phyloP scores from a whole-genome alignment of 495 filamentous ascomycete genomes.

The Penicillium canescens region DNA sequence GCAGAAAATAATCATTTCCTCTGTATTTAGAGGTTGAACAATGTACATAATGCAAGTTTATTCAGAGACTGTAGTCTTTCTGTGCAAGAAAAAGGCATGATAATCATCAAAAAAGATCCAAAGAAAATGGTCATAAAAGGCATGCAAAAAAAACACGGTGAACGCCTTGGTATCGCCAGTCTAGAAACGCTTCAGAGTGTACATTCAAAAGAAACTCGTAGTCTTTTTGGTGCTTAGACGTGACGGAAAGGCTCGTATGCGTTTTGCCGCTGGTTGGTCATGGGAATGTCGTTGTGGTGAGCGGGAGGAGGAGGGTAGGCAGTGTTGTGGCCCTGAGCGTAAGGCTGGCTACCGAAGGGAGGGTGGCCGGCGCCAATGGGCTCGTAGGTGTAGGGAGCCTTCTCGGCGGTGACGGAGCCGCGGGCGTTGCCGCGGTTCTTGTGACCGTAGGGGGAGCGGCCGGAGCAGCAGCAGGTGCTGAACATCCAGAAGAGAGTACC shows the following conservation, averaged over 20 bases:
- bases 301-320: slow-evolving; percentile 30
- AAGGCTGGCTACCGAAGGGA: slow-evolving; percentile 18
- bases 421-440: slow-evolving; percentile 20
- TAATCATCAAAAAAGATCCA: slow-evolving; percentile 15
- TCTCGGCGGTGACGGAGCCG: slow-evolving; percentile 42
- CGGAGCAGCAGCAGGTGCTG: slow-evolving; percentile 86
- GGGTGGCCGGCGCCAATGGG: slow-evolving; percentile 35
- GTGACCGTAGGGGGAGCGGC: slow-evolving; percentile 51
- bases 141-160: slow-evolving; percentile 5
- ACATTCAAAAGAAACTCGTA: slow-evolving; percentile 3
- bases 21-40: not conserved
- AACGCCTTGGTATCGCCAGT: slow-evolving; percentile 29
- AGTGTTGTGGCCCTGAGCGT: slow-evolving; percentile 21
- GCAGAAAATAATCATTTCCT: not conserved
- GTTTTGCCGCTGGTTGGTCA: slow-evolving; percentile 27
- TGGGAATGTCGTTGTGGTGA: slow-evolving; percentile 23
- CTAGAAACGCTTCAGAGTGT: slow-evolving; percentile 22
- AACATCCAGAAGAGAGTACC: slow-evolving; percentile 86
- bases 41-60: not conserved
- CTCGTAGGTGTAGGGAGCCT: slow-evolving; percentile 55
- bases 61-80: not conserved
- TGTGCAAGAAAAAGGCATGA: not conserved
- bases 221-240: slow-evolving; percentile 29
- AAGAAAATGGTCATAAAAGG: slow-evolving; percentile 10
- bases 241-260: slow-evolving; percentile 51